Conservation (phyloP, 768 basidiomycete genomes). For the Termitomyces sp. region DNA sequence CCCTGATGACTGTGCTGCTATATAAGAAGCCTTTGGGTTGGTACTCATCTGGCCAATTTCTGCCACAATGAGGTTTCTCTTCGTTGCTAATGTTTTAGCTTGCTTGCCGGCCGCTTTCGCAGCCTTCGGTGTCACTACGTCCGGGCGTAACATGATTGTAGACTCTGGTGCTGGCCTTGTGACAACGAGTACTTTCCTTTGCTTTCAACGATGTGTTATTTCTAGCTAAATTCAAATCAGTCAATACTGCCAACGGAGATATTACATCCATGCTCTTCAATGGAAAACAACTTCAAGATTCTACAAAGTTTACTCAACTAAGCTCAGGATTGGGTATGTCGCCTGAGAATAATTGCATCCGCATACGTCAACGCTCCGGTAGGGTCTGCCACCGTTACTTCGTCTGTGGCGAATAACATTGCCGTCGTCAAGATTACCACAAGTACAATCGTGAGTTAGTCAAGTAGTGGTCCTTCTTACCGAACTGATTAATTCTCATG, state of each 20-base stretch:
- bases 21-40: slow-evolving; percentile 1
- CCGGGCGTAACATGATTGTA: slow-evolving; percentile 32
- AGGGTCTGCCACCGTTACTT: slow-evolving; percentile 38
- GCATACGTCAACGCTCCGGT: not conserved
- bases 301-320: slow-evolving; percentile 39
- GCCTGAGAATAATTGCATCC: not conserved
- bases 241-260: slow-evolving; percentile 38
- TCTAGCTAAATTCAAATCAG: slow-evolving; percentile 16
- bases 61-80: slow-evolving; percentile 19
- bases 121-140: slow-evolving; percentile 41
- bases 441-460: slow-evolving; percentile 33
- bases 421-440: slow-evolving; percentile 38
- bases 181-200: slow-evolving; percentile 28
- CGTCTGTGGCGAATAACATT: slow-evolving; percentile 34
- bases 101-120: slow-evolving; percentile 31
- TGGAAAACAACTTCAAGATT: slow-evolving; percentile 41
- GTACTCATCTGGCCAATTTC: not conserved
- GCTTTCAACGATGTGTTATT: not conserved
- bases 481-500: not conserved
- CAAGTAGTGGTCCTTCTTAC: not conserved
- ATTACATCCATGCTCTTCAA: slow-evolving; percentile 42
- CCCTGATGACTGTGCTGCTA: not conserved
- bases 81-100: slow-evolving; percentile 18
- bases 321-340: slow-evolving; percentile 38
- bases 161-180: slow-evolving; percentile 42